These are phyloP conservation scores for Fusarium tricinctum DNA, from an alignment of 2,329 filamentous ascomycete genomes.

Conservation along the genomic window DNA sequence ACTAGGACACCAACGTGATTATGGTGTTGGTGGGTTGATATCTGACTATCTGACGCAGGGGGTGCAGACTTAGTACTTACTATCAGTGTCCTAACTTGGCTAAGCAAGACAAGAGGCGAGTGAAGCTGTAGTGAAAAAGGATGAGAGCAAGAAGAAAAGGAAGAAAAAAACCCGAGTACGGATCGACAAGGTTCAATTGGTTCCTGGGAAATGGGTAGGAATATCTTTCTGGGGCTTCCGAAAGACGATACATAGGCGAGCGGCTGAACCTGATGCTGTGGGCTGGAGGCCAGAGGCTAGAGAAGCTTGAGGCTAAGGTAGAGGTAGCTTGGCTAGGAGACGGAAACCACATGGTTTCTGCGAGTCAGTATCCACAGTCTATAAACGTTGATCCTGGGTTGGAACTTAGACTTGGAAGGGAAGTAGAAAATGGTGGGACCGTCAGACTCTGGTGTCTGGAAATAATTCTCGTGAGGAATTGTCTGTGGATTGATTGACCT, in stretches of 20 bases:
- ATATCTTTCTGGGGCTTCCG: constrained; percentile 30
- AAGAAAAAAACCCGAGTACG: constrained; percentile 21
- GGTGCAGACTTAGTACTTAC: constrained; percentile 8
- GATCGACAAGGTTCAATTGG: constrained; percentile 25
- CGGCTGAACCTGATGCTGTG: constrained; percentile 2
- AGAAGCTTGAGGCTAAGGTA: too few relatives aligned
- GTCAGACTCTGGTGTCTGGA: constrained; percentile 8
- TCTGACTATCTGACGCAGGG: constrained; percentile 49
- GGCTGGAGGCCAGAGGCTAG: neutral
- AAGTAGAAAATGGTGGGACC: constrained; percentile 5
- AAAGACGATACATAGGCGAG: constrained; percentile 1
- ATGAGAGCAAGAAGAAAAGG: neutral
- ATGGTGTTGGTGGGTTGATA: constrained; percentile 47
- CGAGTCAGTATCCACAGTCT: constrained; percentile 41
- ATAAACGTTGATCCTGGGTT: constrained; percentile 20
- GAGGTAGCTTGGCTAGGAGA: neutral
- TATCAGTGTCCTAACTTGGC: constrained; percentile 15
- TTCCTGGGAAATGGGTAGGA: constrained; percentile 2
- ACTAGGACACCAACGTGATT: constrained; percentile 26
- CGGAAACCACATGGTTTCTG: constrained; percentile 42
- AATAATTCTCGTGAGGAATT: constrained; percentile 13
- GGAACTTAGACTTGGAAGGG: neutral
- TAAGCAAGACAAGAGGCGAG: constrained; percentile 7
- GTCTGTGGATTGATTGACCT: constrained; percentile 4
- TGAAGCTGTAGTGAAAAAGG: neutral